A percentile compares a stretch with the other conserved stretches of the same genome.
Evolutionary conservation across 192 early-diverging fungal genomes (phyloP).

Genomic region (Cladochytrium replicatum): DNA sequence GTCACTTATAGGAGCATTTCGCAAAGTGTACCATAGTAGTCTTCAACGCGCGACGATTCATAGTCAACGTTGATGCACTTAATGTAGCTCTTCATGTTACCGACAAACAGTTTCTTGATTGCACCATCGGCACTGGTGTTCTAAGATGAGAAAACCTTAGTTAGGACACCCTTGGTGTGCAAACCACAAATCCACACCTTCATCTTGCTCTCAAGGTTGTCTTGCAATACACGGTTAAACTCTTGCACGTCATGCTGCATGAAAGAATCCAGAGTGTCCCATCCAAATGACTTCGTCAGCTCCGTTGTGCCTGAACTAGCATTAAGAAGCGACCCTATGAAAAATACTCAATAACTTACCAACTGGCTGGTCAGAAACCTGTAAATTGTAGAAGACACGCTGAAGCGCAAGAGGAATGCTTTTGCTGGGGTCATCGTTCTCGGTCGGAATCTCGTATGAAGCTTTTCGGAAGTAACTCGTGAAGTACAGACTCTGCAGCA

Average conservation of each 20-base stretch:
- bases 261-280: conserved; percentile 90
- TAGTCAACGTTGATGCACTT: conserved; percentile 91
- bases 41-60: conserved; percentile 87
- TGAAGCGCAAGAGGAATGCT: conserved; percentile 85
- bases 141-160: conserved; percentile 33
- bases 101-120: conserved; percentile 84
- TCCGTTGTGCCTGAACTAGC: conserved; percentile 60
- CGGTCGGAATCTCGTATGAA: conserved; percentile 87
- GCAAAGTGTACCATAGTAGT: conserved; percentile 74
- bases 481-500: conserved; percentile 90
- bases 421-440: conserved; percentile 76
- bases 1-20: not conserved
- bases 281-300: conserved; percentile 96
- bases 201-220: conserved; percentile 96
- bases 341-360: conserved; percentile 23
- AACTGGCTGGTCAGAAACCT: conserved; percentile 59
- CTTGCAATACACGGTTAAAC: conserved; percentile 93
- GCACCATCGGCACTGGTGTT: conserved; percentile 85
- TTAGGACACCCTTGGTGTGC: not conserved
- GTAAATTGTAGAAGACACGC: conserved; percentile 87
- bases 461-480: conserved; percentile 90
- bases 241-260: conserved; percentile 99
- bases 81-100: conserved; percentile 96
- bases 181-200: conserved; percentile 44
- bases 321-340: not conserved